Base-by-base conservation (phyloP, 2,329 filamentous ascomycete genomes). In the Colletotrichum cereale region DNA sequence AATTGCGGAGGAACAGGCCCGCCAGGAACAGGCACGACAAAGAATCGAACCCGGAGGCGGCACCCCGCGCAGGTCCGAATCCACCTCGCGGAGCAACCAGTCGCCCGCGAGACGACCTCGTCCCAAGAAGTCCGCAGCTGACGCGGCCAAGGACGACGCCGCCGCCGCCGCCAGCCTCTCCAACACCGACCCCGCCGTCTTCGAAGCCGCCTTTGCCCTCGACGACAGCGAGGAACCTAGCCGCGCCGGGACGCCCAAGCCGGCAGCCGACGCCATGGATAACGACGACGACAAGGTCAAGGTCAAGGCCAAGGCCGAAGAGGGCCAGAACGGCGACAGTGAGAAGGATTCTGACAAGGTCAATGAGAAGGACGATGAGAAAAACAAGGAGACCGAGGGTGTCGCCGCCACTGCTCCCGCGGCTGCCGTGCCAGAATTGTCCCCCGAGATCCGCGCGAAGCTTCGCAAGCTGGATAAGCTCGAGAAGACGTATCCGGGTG, bases 1-100 rank as follows among this genome's bases (percentile, higher is more conserved):
- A 77, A 96, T 98, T 78, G 93, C 94, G 77, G 94, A 97, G 84
- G 95, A 98, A 83, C 94, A 97, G 82, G 93, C 94, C 69, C 92
- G 93, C 70, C 92, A 95, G 79, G 89, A 89, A 78, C 82, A 85
- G 34, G 68, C 65, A 55, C 65, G 68, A 47, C 66, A 72, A 61
- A 36, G 58, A 48, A 42, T 63, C 63, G 60, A 69, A 56, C 60
- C 70, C 16, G 48, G 66, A 57, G 56, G 62, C 47, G 47, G 44
- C 53, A 66, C 69, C 8, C 61, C 66, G 56, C 70, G 70, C 66
- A 48, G 66, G 36, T 83, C 85, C 10, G 83, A 78, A 73, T 88
- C 85, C 29, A 62, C 72, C 18, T 73, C 73, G 7, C 57, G 63
- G 48, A 58, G 42, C 29, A 72, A 67, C 34, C 65, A 67, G 55